Conservation (phyloP, 2,329 filamentous ascomycete species). For the Cercospora sp. region DNA sequence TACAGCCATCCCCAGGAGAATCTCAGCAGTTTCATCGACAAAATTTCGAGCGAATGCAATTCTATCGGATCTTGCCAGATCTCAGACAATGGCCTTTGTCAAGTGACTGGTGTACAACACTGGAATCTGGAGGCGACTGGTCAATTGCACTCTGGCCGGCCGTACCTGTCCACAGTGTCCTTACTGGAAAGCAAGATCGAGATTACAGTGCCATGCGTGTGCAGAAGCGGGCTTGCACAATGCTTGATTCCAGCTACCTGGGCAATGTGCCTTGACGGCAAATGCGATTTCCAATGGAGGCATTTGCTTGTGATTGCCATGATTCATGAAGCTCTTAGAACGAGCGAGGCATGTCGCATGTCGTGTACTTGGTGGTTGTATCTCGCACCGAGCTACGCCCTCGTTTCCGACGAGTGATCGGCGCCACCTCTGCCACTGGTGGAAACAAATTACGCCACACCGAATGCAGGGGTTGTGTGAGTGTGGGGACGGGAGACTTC, state of each 20-base stretch:
- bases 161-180: background rate
- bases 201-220: background rate
- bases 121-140: background rate
- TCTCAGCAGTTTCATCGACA: background rate
- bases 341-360: background rate
- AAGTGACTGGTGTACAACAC: background rate
- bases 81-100: background rate
- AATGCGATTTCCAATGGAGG: background rate
- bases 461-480: conserved; percentile 1
- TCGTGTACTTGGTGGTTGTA: background rate
- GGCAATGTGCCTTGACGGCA: background rate
- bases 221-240: background rate
- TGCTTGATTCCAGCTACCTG: background rate
- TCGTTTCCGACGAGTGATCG: background rate
- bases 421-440: conserved; percentile 2
- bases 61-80: background rate
- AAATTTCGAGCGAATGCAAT: background rate
- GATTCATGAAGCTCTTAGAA: background rate
- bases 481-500: background rate
- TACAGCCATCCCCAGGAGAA: background rate
- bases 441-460: conserved; percentile 2
- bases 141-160: background rate
- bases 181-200: background rate
- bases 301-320: background rate
- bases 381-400: background rate